Evolutionary conservation across 352 stramenopile genomes (phyloP).

Genomic region (Phytopythium cucurbitacearum): DNA sequence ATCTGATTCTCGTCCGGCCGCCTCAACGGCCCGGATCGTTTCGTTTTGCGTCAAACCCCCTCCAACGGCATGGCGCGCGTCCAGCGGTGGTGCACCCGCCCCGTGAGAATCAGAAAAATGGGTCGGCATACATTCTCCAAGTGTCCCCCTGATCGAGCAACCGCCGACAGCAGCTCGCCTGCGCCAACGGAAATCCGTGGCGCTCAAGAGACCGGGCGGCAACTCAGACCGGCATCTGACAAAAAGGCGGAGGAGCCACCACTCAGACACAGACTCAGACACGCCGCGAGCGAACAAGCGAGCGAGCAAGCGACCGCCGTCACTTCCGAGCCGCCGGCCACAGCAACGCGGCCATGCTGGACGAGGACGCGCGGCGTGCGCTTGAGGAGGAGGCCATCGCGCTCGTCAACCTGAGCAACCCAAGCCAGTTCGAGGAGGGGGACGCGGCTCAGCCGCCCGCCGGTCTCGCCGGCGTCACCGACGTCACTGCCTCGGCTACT

Average conservation of each 20-base stretch:
- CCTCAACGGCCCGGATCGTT: no score
- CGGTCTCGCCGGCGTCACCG: conserved; percentile 1
- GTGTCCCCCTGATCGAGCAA: conserved; percentile 1
- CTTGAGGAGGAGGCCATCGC: conserved; percentile 67
- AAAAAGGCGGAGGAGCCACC: conserved; percentile 10
- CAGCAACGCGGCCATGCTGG: conserved; percentile 27
- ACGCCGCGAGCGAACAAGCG: conserved; percentile 2
- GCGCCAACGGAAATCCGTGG: conserved; percentile 3
- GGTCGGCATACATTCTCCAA: background rate
- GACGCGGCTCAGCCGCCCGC: background rate
- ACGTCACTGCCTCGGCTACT: background rate
- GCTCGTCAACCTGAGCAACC: conserved; percentile 59
- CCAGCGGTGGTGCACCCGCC: no score
- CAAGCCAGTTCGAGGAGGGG: conserved; percentile 9
- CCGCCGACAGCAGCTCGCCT: background rate
- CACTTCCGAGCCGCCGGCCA: background rate
- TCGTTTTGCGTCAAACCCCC: no score
- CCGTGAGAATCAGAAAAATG: background rate
- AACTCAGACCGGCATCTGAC: conserved; percentile 2
- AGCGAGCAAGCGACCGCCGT: conserved; percentile 1
- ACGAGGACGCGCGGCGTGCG: conserved; percentile 44
- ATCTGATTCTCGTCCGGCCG: no score
- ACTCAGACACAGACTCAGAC: conserved; percentile 24
- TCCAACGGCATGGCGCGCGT: no score
- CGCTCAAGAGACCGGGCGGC: conserved; percentile 7